phyloP scores from a whole-genome alignment of 331 rosid genomes.

The Cydonia oblonga region DNA sequence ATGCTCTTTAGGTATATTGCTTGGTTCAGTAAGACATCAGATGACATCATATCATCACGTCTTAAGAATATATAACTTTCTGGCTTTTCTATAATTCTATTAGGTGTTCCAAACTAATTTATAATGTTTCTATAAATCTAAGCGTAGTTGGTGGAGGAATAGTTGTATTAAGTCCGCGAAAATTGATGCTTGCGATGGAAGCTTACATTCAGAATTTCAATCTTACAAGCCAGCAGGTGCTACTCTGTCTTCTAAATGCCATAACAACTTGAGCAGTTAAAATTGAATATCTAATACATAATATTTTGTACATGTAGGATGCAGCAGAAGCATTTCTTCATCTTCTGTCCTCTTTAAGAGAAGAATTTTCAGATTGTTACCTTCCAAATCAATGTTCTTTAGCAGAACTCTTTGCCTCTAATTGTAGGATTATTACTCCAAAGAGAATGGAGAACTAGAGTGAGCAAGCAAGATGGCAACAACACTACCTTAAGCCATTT shows the following conservation, averaged over 20 bases:
- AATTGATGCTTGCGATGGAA: slow-evolving; percentile 57
- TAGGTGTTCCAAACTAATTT: background rate
- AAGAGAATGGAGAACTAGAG: slow-evolving; percentile 28
- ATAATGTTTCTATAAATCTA: slow-evolving; percentile 36
- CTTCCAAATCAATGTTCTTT: slow-evolving; percentile 52
- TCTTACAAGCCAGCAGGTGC: slow-evolving; percentile 84
- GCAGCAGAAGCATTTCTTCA: slow-evolving; percentile 92
- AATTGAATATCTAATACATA: slow-evolving; percentile 6
- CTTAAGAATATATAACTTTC: background rate
- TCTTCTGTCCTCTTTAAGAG: slow-evolving; percentile 67
- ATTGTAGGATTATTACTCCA: slow-evolving; percentile 51
- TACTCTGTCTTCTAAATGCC: background rate
- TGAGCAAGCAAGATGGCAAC: slow-evolving; percentile 69
- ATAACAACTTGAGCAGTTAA: background rate
- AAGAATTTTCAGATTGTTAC: slow-evolving; percentile 55
- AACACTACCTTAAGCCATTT: slow-evolving; percentile 67
- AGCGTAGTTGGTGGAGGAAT: slow-evolving; percentile 29
- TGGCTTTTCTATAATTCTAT: background rate
- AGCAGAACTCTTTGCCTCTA: slow-evolving; percentile 49
- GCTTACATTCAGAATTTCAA: slow-evolving; percentile 58
- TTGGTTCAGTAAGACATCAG: background rate
- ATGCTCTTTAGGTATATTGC: background rate
- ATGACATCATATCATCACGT: too few species aligned
- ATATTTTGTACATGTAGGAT: slow-evolving; percentile 44
- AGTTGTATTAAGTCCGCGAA: slow-evolving; percentile 46